Evolutionary conservation across 345 rosid species (phyloP).

Genomic region (Hirschfeldia incana): DNA sequence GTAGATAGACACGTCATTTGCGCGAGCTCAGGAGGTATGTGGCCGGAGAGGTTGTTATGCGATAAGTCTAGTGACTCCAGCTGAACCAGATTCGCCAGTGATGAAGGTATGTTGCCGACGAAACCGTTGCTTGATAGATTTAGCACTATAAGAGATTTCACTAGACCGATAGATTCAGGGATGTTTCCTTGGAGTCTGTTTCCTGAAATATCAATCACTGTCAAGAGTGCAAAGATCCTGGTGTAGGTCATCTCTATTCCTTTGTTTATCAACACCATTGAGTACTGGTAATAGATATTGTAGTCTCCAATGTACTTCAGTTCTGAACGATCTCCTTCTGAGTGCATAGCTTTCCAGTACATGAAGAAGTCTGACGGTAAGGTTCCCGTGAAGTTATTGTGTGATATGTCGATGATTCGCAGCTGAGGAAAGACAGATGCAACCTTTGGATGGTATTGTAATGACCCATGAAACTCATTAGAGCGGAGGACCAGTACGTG

Average conservation of each 20-base stretch:
- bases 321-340: neutral
- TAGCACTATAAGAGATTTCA: neutral
- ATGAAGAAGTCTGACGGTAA: neutral
- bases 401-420: neutral
- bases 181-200: neutral
- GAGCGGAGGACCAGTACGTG: neutral
- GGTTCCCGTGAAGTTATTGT: neutral
- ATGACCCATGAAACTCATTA: neutral
- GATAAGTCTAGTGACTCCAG: conserved; percentile 21
- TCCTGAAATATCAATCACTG: neutral
- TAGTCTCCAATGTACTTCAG: neutral
- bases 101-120: conserved; percentile 3
- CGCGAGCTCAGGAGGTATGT: neutral
- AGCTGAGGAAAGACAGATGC: neutral
- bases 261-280: neutral
- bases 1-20: neutral
- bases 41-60: conserved; percentile 10
- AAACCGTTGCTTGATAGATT: conserved; percentile 10
- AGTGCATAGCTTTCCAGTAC: neutral
- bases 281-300: neutral
- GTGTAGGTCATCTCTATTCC: neutral
- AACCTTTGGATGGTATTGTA: neutral
- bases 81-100: neutral
- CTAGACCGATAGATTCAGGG: conserved; percentile 8
- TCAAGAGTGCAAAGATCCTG: neutral